Evolutionary conservation across 2,329 filamentous ascomycete genomes (phyloP).

Genomic region (Beauveria sp.): DNA sequence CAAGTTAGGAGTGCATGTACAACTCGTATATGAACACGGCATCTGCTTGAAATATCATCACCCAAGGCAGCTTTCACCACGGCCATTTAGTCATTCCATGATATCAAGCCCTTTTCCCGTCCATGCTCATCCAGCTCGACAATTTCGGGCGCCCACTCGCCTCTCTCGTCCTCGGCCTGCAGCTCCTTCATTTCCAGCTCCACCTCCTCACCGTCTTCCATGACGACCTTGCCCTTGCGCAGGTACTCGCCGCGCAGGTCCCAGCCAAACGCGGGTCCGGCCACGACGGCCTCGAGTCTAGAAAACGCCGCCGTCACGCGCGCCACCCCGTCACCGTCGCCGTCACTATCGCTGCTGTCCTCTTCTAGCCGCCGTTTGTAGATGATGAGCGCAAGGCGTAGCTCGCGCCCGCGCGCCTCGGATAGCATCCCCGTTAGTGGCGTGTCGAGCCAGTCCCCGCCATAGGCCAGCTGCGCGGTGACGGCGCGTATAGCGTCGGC

Average conservation of each 20-base stretch:
- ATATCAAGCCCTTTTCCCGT: conserved; percentile 43
- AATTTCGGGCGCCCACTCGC: conserved; percentile 45
- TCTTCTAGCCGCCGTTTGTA: conserved; percentile 49
- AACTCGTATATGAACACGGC: too few relatives aligned
- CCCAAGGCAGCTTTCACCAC: too few relatives aligned
- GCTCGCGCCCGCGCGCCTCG: conserved; percentile 21
- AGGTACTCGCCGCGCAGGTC: conserved; percentile 45
- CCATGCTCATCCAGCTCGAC: conserved; percentile 46
- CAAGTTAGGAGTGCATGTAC: too few relatives aligned
- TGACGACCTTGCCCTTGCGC: conserved; percentile 38
- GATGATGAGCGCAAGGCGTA: conserved; percentile 41
- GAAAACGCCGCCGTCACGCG: conserved; percentile 32
- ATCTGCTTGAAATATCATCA: too few relatives aligned
- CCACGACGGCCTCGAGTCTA: conserved; percentile 23
- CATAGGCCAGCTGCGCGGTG: conserved; percentile 48
- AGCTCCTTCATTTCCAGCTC: conserved; percentile 41
- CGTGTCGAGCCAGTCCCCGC: conserved; percentile 38
- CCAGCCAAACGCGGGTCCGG: conserved; percentile 43
- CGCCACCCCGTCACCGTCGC: conserved; percentile 29
- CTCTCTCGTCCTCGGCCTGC: conserved; percentile 45
- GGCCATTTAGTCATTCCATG: conserved; percentile 31
- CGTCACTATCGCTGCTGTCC: conserved; percentile 23
- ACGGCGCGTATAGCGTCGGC: conserved; percentile 41
- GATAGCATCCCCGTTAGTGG: conserved; percentile 33
- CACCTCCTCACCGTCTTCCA: conserved; percentile 45